Evolutionary conservation across 176 grass and related monocot species (phyloP).

Genomic region (Carex cristatella): DNA sequence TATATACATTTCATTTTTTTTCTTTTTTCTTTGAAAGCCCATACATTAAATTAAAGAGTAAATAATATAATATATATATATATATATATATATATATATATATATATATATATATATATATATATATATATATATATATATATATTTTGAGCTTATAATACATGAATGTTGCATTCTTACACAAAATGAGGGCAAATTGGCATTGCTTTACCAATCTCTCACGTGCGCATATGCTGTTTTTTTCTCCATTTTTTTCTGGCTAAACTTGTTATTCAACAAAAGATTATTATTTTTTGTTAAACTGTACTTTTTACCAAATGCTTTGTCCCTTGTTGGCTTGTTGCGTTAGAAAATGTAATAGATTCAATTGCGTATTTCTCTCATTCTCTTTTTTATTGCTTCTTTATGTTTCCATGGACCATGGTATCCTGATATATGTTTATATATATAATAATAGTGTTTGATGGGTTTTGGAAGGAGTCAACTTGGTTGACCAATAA

Average conservation of each 20-base stretch:
- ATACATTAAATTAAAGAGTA: too few relatives aligned
- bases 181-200: not conserved
- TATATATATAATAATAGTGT: not conserved
- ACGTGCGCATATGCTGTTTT: not conserved
- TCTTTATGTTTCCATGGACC: too few relatives aligned
- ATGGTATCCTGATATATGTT: too few relatives aligned
- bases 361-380: too few relatives aligned
- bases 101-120: not conserved
- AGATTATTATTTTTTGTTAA: not conserved
- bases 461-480: not conserved
- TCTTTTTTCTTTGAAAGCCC: too few relatives aligned
- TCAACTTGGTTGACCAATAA: not conserved
- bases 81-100: too few relatives aligned
- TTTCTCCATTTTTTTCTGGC: not conserved
- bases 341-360: too few relatives aligned
- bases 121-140: too few relatives aligned
- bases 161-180: not conserved
- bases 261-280: not conserved
- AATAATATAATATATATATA: not conserved
- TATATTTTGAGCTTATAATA: not conserved
- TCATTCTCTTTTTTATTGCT: too few relatives aligned
- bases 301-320: not conserved
- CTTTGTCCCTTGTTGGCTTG: not conserved
- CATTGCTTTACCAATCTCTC: not conserved
- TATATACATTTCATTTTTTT: not conserved